A percentile compares a stretch with the other conserved stretches of the same genome.
Evolutionary conservation across 2,329 filamentous ascomycete genomes (phyloP).

Genomic region (Penicillium decumbens): DNA sequence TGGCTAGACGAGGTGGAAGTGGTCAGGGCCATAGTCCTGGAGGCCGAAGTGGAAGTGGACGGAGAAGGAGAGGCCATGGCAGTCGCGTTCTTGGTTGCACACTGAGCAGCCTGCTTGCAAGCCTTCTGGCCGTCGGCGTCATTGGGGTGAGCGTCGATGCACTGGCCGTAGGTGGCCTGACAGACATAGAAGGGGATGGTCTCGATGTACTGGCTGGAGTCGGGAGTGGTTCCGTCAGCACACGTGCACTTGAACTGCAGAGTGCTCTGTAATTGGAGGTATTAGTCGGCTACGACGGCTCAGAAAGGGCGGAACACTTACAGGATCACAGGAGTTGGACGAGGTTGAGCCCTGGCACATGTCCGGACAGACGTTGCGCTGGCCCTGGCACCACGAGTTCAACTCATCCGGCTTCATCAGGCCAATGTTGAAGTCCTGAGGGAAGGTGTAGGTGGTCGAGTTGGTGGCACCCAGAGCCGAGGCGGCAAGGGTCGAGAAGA

Average conservation of each 20-base stretch:
- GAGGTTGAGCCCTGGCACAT: slow-evolving; percentile 52
- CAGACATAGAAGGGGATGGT: slow-evolving; percentile 60
- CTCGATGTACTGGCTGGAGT: slow-evolving; percentile 53
- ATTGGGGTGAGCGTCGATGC: slow-evolving; percentile 45
- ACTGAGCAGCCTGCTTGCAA: slow-evolving; percentile 49
- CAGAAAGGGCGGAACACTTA: slow-evolving; percentile 39
- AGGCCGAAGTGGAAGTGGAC: slow-evolving; percentile 19
- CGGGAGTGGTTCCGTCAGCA: slow-evolving; percentile 51
- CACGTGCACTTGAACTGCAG: slow-evolving; percentile 57
- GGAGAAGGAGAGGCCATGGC: slow-evolving; percentile 23
- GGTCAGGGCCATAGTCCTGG: slow-evolving; percentile 26
- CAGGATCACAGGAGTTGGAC: slow-evolving; percentile 54
- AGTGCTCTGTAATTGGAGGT: slow-evolving; percentile 22
- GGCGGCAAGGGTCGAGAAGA: slow-evolving; percentile 46
- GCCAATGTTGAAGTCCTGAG: slow-evolving; percentile 42
- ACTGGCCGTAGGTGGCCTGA: slow-evolving; percentile 49
- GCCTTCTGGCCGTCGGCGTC: slow-evolving; percentile 44
- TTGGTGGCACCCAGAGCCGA: slow-evolving; percentile 34
- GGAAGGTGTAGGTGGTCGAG: slow-evolving; percentile 40
- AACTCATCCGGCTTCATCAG: slow-evolving; percentile 36
- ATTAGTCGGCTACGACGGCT: background rate
- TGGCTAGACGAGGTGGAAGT: slow-evolving; percentile 26
- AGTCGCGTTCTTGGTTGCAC: slow-evolving; percentile 50
- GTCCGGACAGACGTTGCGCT: slow-evolving; percentile 57
- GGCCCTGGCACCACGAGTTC: slow-evolving; percentile 54